Percentiles rank a stretch among this genome's conserved stretches.
phyloP scores from a whole-genome alignment of 192 early-diverging fungal species.

The Backusella tuberculispora region DNA sequence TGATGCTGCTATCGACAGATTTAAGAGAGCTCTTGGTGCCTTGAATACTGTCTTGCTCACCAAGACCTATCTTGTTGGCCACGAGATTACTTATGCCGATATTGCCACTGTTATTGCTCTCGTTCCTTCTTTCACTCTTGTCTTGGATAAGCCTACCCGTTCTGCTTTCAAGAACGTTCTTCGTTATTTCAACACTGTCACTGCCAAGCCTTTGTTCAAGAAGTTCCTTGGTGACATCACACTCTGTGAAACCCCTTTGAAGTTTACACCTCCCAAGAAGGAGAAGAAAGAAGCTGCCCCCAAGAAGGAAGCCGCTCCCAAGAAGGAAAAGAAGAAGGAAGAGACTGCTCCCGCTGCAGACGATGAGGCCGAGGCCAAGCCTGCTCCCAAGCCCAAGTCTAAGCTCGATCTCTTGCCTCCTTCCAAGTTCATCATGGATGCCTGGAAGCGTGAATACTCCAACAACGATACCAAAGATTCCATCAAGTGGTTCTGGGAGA shows the following conservation, averaged over 20 bases:
- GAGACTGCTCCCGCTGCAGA: conserved; percentile 50
- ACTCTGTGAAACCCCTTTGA: conserved; percentile 64
- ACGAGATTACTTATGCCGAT: conserved; percentile 91
- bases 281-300: conserved; percentile 61
- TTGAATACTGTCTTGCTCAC: conserved; percentile 80
- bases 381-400: conserved; percentile 90
- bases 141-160: conserved; percentile 79
- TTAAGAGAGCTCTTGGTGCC: conserved; percentile 63
- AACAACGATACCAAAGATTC: conserved; percentile 93
- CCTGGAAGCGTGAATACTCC: conserved; percentile 98
- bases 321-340: conserved; percentile 58
- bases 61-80: conserved; percentile 93
- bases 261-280: conserved; percentile 62
- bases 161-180: conserved; percentile 82
- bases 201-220: conserved; percentile 86
- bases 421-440: conserved; percentile 82
- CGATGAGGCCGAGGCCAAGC: conserved; percentile 60
- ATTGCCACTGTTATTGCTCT: conserved; percentile 69
- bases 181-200: conserved; percentile 90
- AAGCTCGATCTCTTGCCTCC: conserved; percentile 86
- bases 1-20: conserved; percentile 69
- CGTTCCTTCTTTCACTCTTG: conserved; percentile 47
- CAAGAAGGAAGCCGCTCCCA: conserved; percentile 47
- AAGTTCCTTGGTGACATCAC: conserved; percentile 73
- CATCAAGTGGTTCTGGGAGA: conserved; percentile 93